These are phyloP conservation scores for Hirsutella thompsonii DNA, from an alignment of 2,329 filamentous ascomycete genomes.

Conservation along the genomic window DNA sequence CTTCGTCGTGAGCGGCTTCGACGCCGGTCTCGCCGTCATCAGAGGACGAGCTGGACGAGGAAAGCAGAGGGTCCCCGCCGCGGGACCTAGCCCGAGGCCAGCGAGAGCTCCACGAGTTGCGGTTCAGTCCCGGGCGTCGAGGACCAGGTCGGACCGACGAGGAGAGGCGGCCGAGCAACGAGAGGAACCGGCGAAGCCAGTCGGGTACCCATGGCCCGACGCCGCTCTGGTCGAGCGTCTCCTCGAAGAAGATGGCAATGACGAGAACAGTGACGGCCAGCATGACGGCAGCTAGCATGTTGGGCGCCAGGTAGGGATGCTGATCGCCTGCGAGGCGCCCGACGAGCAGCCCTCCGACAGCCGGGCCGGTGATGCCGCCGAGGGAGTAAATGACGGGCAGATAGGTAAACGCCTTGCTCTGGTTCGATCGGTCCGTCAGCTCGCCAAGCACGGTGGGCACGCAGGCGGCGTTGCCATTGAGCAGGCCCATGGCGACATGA, in stretches of 20 bases:
- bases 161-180: no score
- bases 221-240: conserved; percentile 41
- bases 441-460: conserved; percentile 91
- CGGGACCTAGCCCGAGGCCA: conserved; percentile 17
- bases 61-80: conserved; percentile 15
- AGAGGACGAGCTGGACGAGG: conserved; percentile 8
- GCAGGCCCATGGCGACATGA: conserved; percentile 79
- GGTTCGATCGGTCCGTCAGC: conserved; percentile 88
- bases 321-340: conserved; percentile 38
- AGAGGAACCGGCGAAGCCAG: conserved; percentile 19
- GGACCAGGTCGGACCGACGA: conserved; percentile 7
- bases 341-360: conserved; percentile 78
- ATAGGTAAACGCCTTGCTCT: conserved; percentile 87
- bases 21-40: conserved; percentile 3
- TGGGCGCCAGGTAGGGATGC: conserved; percentile 79
- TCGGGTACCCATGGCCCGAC: conserved; percentile 16
- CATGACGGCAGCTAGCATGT: conserved; percentile 62
- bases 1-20: conserved; percentile 8
- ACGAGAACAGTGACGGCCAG: conserved; percentile 61
- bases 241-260: conserved; percentile 70
- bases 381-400: conserved; percentile 92
- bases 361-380: conserved; percentile 83
- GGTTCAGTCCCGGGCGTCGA: conserved; percentile 8
- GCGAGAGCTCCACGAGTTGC: conserved; percentile 23
- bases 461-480: conserved; percentile 91